Evolutionary conservation across 805 yeast genomes (phyloP), one percentile per base, ranked within the genome.

Genomic region (Barnettozyma wickerhamii): DNA sequence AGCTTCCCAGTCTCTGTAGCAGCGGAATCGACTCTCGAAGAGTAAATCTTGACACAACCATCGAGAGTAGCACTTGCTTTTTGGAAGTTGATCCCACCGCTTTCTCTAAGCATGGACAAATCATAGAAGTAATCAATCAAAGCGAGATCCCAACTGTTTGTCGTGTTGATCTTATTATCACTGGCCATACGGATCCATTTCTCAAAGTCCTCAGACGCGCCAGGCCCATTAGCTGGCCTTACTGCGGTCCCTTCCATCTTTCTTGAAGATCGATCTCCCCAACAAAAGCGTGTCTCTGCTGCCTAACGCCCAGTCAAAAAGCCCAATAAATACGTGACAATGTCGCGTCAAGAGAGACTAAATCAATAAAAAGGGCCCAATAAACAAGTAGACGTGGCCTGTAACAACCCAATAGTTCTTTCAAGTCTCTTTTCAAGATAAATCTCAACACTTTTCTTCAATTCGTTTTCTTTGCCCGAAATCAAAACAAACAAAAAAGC

Each of bases 21-120:
- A 0, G 88, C 95, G 0, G 95, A 84, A 54, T 90, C 97, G 18
- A 91, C 89, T 52, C 98, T 75, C 13, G 95, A 84, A 10, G 90
- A 78, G 58, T 91, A 91, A 39, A 91, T 87, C 64, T 89, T 89
- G 26, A 90, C 91, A 68, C 97, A 90, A 0, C 97, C 97, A 55
- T 90, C 97, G 18, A 91, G 66, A 1, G 97, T 87, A 3, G 95
- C 88, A 1, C 93, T 79, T 0, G 97, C 98, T 50, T 81, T 78
- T 59, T 87, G 96, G 60, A 91, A 90, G 59, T 89, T 88, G 53
- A 90, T 85, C 24, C 79, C 72, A 30, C 79, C 73, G 41, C 83
- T 88, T 5, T 88, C 95, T 50, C 77, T 74, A 34, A 86, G 69
- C 21, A 87, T 74, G 20, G 84, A 75, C 62, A 88, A 69, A 54